A percentile compares a stretch with the other conserved stretches of the same genome.
These are phyloP conservation scores for Antarctomyces pellizariae DNA, from an alignment of 495 filamentous ascomycete genomes.

Conservation along the genomic window DNA sequence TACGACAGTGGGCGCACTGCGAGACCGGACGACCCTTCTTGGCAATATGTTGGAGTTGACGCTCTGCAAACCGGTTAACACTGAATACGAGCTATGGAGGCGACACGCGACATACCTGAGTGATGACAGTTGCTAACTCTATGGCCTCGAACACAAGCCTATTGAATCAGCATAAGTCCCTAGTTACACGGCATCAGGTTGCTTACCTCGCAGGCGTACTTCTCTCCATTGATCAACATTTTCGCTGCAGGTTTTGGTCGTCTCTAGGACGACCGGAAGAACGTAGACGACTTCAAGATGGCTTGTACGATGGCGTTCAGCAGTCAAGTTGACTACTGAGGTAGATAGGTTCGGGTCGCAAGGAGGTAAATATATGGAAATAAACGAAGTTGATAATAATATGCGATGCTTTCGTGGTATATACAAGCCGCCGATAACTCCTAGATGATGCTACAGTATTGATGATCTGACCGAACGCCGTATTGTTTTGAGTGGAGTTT, in stretches of 20 bases:
- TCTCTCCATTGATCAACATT: constrained; percentile 78
- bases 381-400: constrained; percentile 2
- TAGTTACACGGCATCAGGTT: too few species aligned
- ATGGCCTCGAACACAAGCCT: constrained; percentile 84
- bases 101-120: constrained; percentile 32
- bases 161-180: too few species aligned
- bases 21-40: constrained; percentile 96
- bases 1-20: constrained; percentile 93
- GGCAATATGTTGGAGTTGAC: constrained; percentile 84
- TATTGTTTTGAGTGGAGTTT: constrained; percentile 4
- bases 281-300: constrained; percentile 9
- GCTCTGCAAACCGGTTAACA: constrained; percentile 35
- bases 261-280: constrained; percentile 7
- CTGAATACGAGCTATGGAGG: constrained; percentile 4
- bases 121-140: constrained; percentile 90
- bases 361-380: constrained; percentile 1
- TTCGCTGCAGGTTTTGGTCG: constrained; percentile 3
- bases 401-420: neutral
- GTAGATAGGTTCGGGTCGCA: constrained; percentile 10
- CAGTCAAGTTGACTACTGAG: constrained; percentile 12
- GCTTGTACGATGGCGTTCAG: constrained; percentile 9
- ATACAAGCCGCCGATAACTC: too few species aligned
- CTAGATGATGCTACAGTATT: neutral
- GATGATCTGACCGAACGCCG: neutral
- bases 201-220: too few species aligned